Evolutionary conservation across 2,329 filamentous ascomycete genomes (phyloP), one percentile per base, ranked within the genome.

Genomic region (Alternaria sp.): DNA sequence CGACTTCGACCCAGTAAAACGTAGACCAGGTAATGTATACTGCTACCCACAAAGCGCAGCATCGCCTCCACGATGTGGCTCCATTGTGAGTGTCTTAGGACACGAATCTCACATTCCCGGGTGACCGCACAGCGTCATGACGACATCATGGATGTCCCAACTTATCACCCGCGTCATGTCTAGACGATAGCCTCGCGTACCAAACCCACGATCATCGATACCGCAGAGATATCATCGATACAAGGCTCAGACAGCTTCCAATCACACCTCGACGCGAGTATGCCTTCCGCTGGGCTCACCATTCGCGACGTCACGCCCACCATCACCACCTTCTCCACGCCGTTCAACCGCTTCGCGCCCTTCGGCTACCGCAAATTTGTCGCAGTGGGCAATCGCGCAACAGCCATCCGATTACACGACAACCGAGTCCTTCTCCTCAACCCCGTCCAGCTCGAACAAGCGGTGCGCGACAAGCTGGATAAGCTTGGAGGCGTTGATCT

Each of bases 321-420:
- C 10, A 56, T 69, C 28, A 66, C 62, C 2, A 67, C 63, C 8
- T 71, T 71, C 61, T 60, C 52, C 23, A 54, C 62, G 11, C 69
- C 62, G 6, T 68, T 68, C 60, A 69, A 67, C 21, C 65, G 68
- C 52, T 67, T 71, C 32, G 65, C 66, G 15, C 68, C 62, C 0
- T 59, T 70, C 15, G 66, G 62, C 26, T 63, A 62, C 13, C 62
- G 68, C 43, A 63, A 66, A 2, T 70, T 70, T 8, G 62, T 69
- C 11, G 68, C 68, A 2, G 68, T 70, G 2, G 68, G 66, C 40
- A 70, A 70, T 30, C 68, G 68, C 3, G 61, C 62, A 9, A 69
- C 66, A 4, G 64, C 66, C 6, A 61, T 70, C n/a, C 62, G 45
- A 12, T 52, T 70, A 1, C 45, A 61, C 6, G 61, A 61, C 23